Evolutionary conservation across 768 basidiomycete species (phyloP), one percentile per base, ranked within the genome.

Genomic region (Pisolithus tinctorius): DNA sequence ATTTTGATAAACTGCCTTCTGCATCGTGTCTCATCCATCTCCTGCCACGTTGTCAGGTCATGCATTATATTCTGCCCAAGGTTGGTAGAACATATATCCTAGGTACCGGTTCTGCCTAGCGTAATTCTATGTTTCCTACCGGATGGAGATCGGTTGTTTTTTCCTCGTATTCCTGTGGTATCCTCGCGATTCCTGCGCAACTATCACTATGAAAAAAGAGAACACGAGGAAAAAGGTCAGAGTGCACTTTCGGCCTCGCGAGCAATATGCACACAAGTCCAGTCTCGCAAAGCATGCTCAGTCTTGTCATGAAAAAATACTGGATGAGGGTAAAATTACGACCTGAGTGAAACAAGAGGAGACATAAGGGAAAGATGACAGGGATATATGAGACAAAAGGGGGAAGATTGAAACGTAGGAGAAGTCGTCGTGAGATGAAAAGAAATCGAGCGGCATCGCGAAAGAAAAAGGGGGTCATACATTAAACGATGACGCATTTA

Each of bases 401-500:
- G 48, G 17, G 52, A 53, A 59, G 51, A 23, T 14, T 34, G 34
- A 36, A 31, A 47, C 63, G 67, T 63, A 55, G 59, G 54, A 57
- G 57, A 63, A 56, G 64, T 71, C 69, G 64, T 66, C 55, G 67
- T 53, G 54, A 69, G 64, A 69, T 61, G 59, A 43, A 60, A 62
- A 55, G 58, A 68, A 60, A 64, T 65, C 64, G 58, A 60, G 44
- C 41, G 56, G 57, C 58, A 61, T 62, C 63, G 55, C 54, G 57
- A 55, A 34, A 34, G 27, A 50, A 55, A 57, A 20, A 20, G 20
- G 20, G 52, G 52, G 54, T 47, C 29, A 60, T 64, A 64, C 58
- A 63, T 84, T 79, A 98, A 67, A 92, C 79, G 67, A 97, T 80
- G 68, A 90, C 77, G 81, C 94, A 97, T 69, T 79, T 84, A 61